Base-by-base conservation (phyloP, 176 grass and related monocot species). In the Thalia dealbata region DNA sequence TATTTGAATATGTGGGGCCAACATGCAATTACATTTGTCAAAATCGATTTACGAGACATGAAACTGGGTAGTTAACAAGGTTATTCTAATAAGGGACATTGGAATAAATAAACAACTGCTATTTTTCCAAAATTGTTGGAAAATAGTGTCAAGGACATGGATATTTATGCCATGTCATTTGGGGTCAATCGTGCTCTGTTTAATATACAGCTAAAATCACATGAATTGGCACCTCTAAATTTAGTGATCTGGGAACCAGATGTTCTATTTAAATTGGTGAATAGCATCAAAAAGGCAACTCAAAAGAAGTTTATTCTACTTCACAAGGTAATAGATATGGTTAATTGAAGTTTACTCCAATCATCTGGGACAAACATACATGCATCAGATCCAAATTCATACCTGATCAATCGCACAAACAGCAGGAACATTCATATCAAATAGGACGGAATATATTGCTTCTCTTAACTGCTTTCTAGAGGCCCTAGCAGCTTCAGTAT, bases 361-460 rank as follows among this genome's bases (percentile, higher is more conserved):
- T 3, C 21, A n/a, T 58, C 6, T 58, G 21, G 6, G 16, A n/a
- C 54, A 0, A 15, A 58, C 54, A 58, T 58, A 6, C 54, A 58
- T 58, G 21, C 6, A 58, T n/a, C 54, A n/a, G 21, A 0, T 21
- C 16, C 18, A n/a, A 58, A 52, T 61, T 42, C 82, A 79, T 72
- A 92, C 95, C 76, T 97, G 95, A 88, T 92, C 54, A 58, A 58
- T n/a, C 24, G 86, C 80, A 75, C 89, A 92, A 81, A 96, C 84
- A 80, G 82, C 82, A 84, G 89, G 92, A 69, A 83, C 92, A 92
- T 96, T 92, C 89, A 96, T 88, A 61, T 96, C 92, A 22, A 96
- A 96, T 27, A 96, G 81, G 74, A 96, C 87, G 0, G 92, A 90
- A 67, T 80, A 84, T 61, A 96, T 7, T 8, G 86, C 81, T 45